A percentile compares a stretch with the other conserved stretches of the same genome.
These are phyloP conservation scores for Xylariaceae sp. DNA, from an alignment of 2,329 filamentous ascomycete species.

Conservation along the genomic window DNA sequence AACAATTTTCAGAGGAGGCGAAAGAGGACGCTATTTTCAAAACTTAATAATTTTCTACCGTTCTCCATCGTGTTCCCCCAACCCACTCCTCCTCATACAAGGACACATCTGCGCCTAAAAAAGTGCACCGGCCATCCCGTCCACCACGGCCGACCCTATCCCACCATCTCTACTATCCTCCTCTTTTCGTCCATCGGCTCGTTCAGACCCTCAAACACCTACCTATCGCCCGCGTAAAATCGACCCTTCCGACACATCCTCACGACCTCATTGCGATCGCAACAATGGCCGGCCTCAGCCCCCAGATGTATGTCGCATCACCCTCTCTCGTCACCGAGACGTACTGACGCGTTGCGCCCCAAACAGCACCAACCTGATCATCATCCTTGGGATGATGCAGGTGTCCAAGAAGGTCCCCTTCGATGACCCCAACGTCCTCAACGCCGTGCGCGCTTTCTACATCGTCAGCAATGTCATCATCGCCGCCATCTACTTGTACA, in stretches of 20 bases:
- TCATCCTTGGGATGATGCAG: slow-evolving; percentile 98
- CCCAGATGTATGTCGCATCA: slow-evolving; percentile 57
- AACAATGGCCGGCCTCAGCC: slow-evolving; percentile 61
- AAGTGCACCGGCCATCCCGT: neutral
- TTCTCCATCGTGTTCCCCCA: slow-evolving; percentile 22
- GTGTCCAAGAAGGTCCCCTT: slow-evolving; percentile 94
- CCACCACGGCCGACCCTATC: slow-evolving; percentile 3
- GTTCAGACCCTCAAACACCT: neutral
- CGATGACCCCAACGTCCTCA: slow-evolving; percentile 69
- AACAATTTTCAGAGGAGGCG: no score
- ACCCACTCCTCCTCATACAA: slow-evolving; percentile 6
- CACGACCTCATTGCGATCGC: slow-evolving; percentile 19
- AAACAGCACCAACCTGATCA: slow-evolving; percentile 80
- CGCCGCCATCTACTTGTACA: slow-evolving; percentile 77
- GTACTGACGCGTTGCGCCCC: slow-evolving; percentile 26
- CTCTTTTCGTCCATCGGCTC: neutral
- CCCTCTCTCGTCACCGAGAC: slow-evolving; percentile 1
- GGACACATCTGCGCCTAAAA: slow-evolving; percentile 5
- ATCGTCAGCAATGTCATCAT: slow-evolving; percentile 75
- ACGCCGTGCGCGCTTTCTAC: slow-evolving; percentile 54
- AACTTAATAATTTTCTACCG: slow-evolving; percentile 10
- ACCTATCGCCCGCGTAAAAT: neutral
- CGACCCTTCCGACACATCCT: neutral
- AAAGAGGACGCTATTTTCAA: no score
- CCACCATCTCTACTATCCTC: neutral